Conservation (phyloP, 306 rosid species). For the Hylodesmum podocarpum region DNA sequence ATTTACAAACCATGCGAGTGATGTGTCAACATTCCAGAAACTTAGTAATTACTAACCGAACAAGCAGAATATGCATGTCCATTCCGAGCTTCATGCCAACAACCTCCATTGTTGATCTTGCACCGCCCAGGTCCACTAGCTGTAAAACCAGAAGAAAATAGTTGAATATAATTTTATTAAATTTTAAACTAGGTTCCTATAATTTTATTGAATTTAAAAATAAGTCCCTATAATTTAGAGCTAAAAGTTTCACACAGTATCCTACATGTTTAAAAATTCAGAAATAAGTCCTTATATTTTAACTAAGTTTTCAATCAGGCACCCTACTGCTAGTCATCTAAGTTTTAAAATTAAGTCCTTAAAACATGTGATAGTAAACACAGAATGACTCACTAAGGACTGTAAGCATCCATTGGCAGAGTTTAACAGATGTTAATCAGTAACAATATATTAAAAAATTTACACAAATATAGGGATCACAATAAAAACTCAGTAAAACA, state of each 20-base stretch:
- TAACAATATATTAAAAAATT: background rate
- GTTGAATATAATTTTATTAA: slow-evolving; percentile 9
- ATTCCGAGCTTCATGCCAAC: slow-evolving; percentile 87
- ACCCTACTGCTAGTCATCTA: background rate
- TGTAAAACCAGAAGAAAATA: slow-evolving; percentile 50
- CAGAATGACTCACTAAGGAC: background rate
- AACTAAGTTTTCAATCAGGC: background rate
- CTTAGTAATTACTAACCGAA: slow-evolving; percentile 51
- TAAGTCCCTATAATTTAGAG: background rate
- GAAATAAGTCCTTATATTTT: background rate
- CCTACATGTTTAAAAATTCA: background rate
- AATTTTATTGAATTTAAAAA: background rate
- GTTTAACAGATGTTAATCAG: background rate
- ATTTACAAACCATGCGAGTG: slow-evolving; percentile 7
- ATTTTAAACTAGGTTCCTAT: background rate
- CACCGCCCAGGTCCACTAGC: slow-evolving; percentile 98
- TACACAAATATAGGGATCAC: background rate
- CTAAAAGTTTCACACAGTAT: background rate
- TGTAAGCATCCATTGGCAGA: background rate
- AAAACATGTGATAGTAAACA: background rate
- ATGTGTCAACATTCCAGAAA: background rate
- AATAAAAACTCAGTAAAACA: background rate
- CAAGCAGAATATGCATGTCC: slow-evolving; percentile 94
- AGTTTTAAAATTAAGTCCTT: background rate
- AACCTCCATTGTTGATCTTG: slow-evolving; percentile 96